Evolutionary conservation across 345 rosid genomes (phyloP), one percentile per base, ranked within the genome.

Genomic region (Acer negundo): DNA sequence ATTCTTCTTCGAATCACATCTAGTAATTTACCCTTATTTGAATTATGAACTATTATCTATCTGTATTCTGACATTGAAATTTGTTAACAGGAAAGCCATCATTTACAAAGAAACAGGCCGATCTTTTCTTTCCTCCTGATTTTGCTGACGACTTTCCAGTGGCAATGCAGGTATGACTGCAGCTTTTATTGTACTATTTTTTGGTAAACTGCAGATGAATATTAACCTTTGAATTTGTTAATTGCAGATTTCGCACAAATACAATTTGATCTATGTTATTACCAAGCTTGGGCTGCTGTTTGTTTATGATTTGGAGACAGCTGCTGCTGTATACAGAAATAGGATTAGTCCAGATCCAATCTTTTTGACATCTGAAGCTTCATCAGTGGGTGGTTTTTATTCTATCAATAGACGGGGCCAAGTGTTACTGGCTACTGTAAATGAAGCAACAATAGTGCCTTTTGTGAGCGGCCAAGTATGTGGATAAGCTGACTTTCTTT

Each of bases 131-230:
- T 38, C 99, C 98, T 15, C 99, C 99, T 35, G 99, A 96, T 86
- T 96, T 96, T 87, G 95, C 92, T 17, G 99, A 96, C 81, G 99
- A 96, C 81, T 96, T 96, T 79, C 99, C 99, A 56, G 98, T 96
- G 38, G 97, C 98, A 28, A 96, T 96, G 99, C 98, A 96, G 97
- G 99, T 96, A 75, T 67, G 22, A 31, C 71, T 22, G 67, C 75
- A 77, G 80, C 70, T 56, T 38, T 56, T 70, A 62, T 17, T 77
- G 58, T 46, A 62, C 19, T 40, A 46, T 46, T 61, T 67, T 53
- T n/a, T 56, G 10, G 28, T n/a, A 28, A 59, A 13, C 76, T 58
- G 62, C 51, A 35, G 44, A 51, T 75, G 56, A 15, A 3, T 74
- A 22, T 70, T 73, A 44, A 63, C 69, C 47, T 19, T 4, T 31